Evolutionary conservation across 345 rosid species (phyloP), one percentile per base, ranked within the genome.

Genomic region (Syzygium oleosum): DNA sequence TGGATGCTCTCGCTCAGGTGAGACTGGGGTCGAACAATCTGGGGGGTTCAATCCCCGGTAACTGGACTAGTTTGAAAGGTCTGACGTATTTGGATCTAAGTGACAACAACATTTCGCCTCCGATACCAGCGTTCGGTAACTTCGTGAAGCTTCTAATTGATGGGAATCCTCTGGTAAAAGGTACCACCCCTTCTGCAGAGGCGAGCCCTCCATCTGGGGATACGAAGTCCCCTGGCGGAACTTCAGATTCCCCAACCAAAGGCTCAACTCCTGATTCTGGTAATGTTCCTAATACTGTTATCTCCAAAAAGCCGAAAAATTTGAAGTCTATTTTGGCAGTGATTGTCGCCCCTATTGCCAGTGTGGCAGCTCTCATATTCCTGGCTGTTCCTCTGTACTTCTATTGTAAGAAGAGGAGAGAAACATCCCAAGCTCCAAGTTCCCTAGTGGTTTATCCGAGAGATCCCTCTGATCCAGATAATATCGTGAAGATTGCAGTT

Each of bases 371-470:
- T 87, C 85, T 92, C 53, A 89, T 93, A 73, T 34, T 93, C 87
- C 52, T 96, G 86, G 90, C 85, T 4, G 73, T 94, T 86, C 93
- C 94, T 87, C 29, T 94, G 52, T 92, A 89, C 13, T 87, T 95
- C 65, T 93, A 89, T 85, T 94, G 93, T 49, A 92, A 88, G 91
- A 93, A 89, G 91, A 91, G 89, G 85, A 92, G 86, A 63, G 89
- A 88, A 4, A 41, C 87, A 11, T 38, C 34, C 52, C 87, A 89
- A 89, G 91, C 91, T 87, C 89, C 96, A 65, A 89, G 86, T 88
- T 92, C 96, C 63, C 91, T 94, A 13, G 97, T 96, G 34, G 90
- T 96, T 88, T 95, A 95, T 65, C 97, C 98, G 4, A 90, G 96
- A 86, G 95, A 95, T 86, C 92, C 94, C 53, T 93, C 96, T 49